Conservation (phyloP, 305 asterid species). For the Rubia peregrina region DNA sequence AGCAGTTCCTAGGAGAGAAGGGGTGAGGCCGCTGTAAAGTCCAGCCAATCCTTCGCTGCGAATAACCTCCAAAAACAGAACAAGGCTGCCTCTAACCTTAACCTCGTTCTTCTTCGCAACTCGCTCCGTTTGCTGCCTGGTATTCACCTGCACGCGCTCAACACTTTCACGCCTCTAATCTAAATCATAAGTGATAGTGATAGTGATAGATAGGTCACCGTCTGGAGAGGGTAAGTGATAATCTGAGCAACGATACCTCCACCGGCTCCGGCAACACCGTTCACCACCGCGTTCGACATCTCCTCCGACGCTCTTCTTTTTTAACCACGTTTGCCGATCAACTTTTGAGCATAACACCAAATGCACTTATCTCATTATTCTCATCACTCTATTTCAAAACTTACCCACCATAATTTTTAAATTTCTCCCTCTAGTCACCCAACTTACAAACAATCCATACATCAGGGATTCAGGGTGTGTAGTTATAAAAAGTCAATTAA, state of each 20-base stretch:
- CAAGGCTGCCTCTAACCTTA: constrained; percentile 34
- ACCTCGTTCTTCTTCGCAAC: constrained; percentile 36
- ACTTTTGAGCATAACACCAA: too few species aligned
- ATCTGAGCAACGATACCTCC: constrained; percentile 89
- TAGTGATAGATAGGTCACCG: constrained; percentile 29
- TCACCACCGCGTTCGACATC: constrained; percentile 85
- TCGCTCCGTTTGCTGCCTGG: constrained; percentile 94
- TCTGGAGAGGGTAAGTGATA: constrained; percentile 79
- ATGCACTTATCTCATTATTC: too few species aligned
- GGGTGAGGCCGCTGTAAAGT: constrained; percentile 91
- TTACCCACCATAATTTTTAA: too few species aligned
- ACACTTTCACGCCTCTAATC: background rate
- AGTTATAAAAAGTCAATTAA: too few species aligned
- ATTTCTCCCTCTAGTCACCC: too few species aligned
- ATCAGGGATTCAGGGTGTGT: too few species aligned
- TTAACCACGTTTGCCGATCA: background rate
- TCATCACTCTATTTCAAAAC: too few species aligned
- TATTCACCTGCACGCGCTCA: constrained; percentile 53
- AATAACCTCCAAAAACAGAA: constrained; percentile 44
- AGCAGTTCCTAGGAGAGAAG: constrained; percentile 86
- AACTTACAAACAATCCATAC: too few species aligned
- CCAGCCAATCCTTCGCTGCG: constrained; percentile 77
- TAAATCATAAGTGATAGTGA: background rate
- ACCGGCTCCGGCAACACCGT: constrained; percentile 90
- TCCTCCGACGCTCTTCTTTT: background rate